Base-by-base conservation (phyloP, 2,329 filamentous ascomycete genomes). In the Pestalotiopsis sp. region DNA sequence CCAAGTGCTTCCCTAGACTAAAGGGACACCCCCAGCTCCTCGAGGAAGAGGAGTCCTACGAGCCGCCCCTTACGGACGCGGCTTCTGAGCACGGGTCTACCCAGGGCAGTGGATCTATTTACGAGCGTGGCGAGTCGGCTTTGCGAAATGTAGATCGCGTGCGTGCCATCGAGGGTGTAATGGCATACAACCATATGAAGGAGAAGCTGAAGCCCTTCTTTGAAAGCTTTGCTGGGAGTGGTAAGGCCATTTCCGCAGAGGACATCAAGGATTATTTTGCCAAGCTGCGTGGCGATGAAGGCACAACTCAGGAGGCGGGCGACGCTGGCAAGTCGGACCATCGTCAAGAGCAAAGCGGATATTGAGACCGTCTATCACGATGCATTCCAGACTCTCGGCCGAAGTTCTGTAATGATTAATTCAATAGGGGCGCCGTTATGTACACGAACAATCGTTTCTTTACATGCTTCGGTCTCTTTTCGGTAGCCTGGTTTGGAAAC, bases 181-280 rank as follows among this genome's bases (percentile, higher is more conserved):
- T 98, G 94, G 95, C 95, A 0, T 99, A 98, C 81, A 98, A 98
- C 76, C 92, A 97, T 75, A 87, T 99, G 69, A 96, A 97, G 77
- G 95, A 98, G 76, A 95, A 95, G 78, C 90, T 99, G n/a, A 97
- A 95, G 84, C 91, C 91, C 0, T 98, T 99, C 79, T 89, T 99
- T 75, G 90, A 95, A 81, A 92, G 97, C 58, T 99, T 97, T 78
- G 96, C 96, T 0, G 94, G 98, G 77, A 97, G 92, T 71, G 95
- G 95, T 1, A 85, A 93, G 79, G 91, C 93, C 0, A 95, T 99
- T 25, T 91, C 94, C 1, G 95, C 95, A 1, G 96, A 99, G 77
- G 95, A 98, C 80, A 96, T 99, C 81, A 99, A 98, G 80, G 89
- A 89, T 2, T 97, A 98, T 79, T 99, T 99, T 86, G 95, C 95